Base-by-base conservation (phyloP, 2,329 filamentous ascomycete species). In the Cercospora zeina region DNA sequence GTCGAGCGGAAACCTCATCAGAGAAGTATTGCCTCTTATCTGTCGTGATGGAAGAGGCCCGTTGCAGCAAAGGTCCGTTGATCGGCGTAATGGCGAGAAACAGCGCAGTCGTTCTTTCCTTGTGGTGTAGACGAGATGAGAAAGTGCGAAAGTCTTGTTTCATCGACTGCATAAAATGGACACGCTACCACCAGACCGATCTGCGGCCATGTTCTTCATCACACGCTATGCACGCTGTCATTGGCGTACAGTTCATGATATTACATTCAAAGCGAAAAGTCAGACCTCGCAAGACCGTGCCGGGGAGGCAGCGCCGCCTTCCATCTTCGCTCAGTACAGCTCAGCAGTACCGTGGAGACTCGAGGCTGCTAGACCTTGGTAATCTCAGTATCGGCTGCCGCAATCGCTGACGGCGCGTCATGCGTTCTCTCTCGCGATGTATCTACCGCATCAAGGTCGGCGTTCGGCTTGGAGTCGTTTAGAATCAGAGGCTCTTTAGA, bases 1-100 rank as follows among this genome's bases (percentile, higher is more conserved):
- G 13, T 7, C 21, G 21, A 19, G 24, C 42, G 27, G 21, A 5
- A 7, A 49, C 42, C n/a, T 62, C 45, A 9, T 59, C 37, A 11
- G 61, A 63, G 8, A 61, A 19, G 36, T 56, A 62, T 16, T 58
- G 53, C 11, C 50, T 54, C 21, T 4, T 49, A 1, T 19, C 21
- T 14, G 24, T 24, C 8, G 42, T 19, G 14, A 24, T 49, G 11
- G 42, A 49, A 10, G 42, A 49, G 1, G 42, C 21, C 1, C 42
- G 42, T 2, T 49, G 42, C 3, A 49, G 42, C 19, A 49, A 19
- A 13, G 42, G 42, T 14, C 42, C 42, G n/a, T 49, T 49, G 4
- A 49, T 19, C 4, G 42, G 42, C 6, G 42, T 49, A 6, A 49
- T n/a, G 0, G 42, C 24, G 19, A 49, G 6, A 19, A 49, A 49